Conservation (phyloP, 2,329 filamentous ascomycete species). For the Colletotrichum camelliae region DNA sequence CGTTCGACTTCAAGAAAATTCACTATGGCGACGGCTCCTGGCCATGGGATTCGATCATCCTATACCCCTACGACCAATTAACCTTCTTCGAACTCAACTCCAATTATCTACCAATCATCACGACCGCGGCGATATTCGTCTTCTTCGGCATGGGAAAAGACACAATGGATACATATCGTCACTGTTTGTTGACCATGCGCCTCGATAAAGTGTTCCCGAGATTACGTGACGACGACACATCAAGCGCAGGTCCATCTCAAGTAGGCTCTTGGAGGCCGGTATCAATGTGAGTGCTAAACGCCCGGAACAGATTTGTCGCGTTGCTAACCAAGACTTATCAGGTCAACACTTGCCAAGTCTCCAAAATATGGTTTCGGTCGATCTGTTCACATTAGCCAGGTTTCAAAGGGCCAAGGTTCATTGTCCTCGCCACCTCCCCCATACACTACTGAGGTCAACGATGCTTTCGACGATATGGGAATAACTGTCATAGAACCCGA, state of each 20-base stretch:
- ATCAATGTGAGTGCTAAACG: background rate
- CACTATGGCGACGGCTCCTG: slow-evolving; percentile 41
- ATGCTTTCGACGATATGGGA: background rate
- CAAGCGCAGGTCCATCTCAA: background rate
- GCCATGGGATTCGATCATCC: slow-evolving; percentile 54
- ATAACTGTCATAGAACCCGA: background rate
- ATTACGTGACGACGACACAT: slow-evolving; percentile 36
- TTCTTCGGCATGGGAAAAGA: slow-evolving; percentile 64
- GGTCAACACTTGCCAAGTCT: background rate
- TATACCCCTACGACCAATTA: slow-evolving; percentile 45
- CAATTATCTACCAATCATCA: slow-evolving; percentile 54
- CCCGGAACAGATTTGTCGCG: background rate
- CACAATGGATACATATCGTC: slow-evolving; percentile 54
- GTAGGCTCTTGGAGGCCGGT: background rate
- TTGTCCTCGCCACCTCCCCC: background rate
- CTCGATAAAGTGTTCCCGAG: slow-evolving; percentile 48
- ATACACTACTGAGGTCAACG: background rate
- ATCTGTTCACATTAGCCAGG: background rate
- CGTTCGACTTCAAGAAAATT: slow-evolving; percentile 47
- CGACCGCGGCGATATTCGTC: slow-evolving; percentile 52
- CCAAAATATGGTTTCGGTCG: background rate
- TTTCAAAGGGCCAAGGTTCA: background rate
- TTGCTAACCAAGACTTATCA: background rate
- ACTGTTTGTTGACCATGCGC: slow-evolving; percentile 41
- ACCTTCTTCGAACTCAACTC: slow-evolving; percentile 47